These are phyloP conservation scores for Przewalskia tangutica DNA, from an alignment of 257 asterid species.

Conservation along the genomic window DNA sequence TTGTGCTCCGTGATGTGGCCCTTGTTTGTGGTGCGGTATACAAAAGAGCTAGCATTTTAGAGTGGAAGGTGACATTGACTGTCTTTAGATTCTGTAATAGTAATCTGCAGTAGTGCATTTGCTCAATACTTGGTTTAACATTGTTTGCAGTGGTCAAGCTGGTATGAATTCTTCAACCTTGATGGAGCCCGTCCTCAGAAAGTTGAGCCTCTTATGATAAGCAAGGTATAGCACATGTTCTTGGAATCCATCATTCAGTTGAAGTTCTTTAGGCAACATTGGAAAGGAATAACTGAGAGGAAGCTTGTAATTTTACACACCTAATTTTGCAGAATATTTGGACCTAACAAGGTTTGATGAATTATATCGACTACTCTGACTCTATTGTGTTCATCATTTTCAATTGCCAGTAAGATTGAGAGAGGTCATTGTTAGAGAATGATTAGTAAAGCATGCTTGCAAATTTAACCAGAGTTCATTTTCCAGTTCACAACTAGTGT, in stretches of 20 bases:
- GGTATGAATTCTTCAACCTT: conserved; percentile 76
- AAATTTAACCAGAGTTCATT: background rate
- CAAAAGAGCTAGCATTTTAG: conserved; percentile 63
- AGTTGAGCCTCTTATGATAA: conserved; percentile 74
- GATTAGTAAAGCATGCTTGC: background rate
- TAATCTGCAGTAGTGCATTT: conserved; percentile 2
- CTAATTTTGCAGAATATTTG: background rate
- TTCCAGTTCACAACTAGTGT: background rate
- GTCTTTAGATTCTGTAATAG: background rate
- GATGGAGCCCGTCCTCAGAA: conserved; percentile 57
- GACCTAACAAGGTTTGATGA: background rate
- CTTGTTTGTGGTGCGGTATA: conserved; percentile 84
- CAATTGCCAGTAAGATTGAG: background rate
- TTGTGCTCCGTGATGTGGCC: conserved; percentile 73
- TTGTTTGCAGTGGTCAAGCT: conserved; percentile 48
- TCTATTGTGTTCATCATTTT: background rate
- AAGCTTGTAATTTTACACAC: background rate
- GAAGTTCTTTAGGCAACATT: background rate
- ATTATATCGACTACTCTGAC: background rate
- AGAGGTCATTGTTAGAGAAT: background rate
- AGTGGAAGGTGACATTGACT: conserved; percentile 51
- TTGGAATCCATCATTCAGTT: background rate
- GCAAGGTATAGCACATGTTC: conserved; percentile 53
- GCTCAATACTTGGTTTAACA: conserved; percentile 9
- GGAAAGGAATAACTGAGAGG: background rate